Percentiles rank a stretch among this genome's conserved stretches.
Evolutionary conservation across 2,329 filamentous ascomycete species (phyloP).

Genomic region (Cyclaneusma minus): DNA sequence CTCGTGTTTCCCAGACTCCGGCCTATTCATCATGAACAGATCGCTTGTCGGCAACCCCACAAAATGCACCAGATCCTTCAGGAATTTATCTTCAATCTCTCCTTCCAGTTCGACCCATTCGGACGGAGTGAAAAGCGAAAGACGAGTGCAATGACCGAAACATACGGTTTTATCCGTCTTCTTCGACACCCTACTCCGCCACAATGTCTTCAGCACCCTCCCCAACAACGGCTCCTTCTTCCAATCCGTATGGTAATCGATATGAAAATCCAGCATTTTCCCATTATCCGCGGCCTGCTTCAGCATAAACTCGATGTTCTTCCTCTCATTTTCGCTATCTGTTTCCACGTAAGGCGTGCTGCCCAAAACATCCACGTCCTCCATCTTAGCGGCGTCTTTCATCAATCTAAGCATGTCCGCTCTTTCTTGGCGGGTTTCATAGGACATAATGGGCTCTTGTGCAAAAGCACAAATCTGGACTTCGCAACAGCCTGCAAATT

Average conservation of each 20-base stretch:
- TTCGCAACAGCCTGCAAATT: conserved; percentile 34
- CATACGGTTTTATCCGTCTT: conserved; percentile 33
- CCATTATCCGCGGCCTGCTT: conserved; percentile 30
- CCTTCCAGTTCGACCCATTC: conserved; percentile 33
- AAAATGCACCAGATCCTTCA: conserved; percentile 50
- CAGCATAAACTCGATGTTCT: conserved; percentile 50
- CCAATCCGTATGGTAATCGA: conserved; percentile 51
- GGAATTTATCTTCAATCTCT: conserved; percentile 28
- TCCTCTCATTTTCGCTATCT: conserved; percentile 26
- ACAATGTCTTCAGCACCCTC: conserved; percentile 28
- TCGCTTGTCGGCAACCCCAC: conserved; percentile 58
- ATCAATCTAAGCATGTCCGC: conserved; percentile 35
- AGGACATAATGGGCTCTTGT: conserved; percentile 51
- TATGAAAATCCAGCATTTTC: conserved; percentile 53
- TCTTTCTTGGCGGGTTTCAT: conserved; percentile 28
- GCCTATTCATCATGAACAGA: conserved; percentile 52
- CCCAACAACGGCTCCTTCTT: conserved; percentile 33
- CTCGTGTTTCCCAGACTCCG: conserved; percentile 10
- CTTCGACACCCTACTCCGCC: too few relatives aligned
- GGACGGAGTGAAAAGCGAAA: conserved; percentile 35
- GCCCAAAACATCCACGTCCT: conserved; percentile 42
- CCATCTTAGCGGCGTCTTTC: conserved; percentile 24
- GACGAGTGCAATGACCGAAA: conserved; percentile 53
- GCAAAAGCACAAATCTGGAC: conserved; percentile 59
- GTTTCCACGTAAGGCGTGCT: conserved; percentile 57